phyloP scores from a whole-genome alignment of 495 filamentous ascomycete species.

The Staphylotrichum longicolle region DNA sequence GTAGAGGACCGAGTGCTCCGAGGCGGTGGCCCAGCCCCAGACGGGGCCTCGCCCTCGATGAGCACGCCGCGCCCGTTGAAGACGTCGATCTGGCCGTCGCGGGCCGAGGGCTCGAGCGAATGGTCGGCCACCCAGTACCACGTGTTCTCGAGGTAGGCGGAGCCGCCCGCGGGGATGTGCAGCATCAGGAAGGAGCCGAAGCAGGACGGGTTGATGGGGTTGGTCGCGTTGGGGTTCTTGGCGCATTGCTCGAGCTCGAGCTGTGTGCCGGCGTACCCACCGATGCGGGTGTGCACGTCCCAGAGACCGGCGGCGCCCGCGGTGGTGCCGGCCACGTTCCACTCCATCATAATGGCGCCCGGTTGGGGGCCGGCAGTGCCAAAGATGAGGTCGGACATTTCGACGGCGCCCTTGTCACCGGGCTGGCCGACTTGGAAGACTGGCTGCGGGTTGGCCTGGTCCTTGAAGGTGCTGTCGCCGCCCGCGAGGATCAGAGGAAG shows the following conservation, averaged over 20 bases:
- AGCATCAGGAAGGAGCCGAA: constrained; percentile 79
- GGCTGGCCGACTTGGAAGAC: constrained; percentile 76
- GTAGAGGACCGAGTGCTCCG: constrained; percentile 89
- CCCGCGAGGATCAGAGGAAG: constrained; percentile 87
- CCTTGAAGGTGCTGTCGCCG: constrained; percentile 62
- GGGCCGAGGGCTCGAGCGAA: constrained; percentile 73
- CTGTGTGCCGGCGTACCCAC: constrained; percentile 76
- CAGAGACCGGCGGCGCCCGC: constrained; percentile 78
- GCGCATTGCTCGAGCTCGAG: constrained; percentile 73
- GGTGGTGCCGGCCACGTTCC: constrained; percentile 70
- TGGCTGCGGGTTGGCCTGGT: constrained; percentile 65
- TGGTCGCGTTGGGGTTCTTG: constrained; percentile 62
- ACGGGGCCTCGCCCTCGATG: constrained; percentile 63
- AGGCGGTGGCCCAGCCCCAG: constrained; percentile 73
- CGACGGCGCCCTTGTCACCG: constrained; percentile 74
- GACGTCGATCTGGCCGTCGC: constrained; percentile 84
- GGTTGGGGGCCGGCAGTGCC: constrained; percentile 73
- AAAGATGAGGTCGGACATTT: constrained; percentile 83
- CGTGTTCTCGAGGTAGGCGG: constrained; percentile 82
- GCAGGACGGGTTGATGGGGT: constrained; percentile 55
- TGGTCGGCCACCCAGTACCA: constrained; percentile 98
- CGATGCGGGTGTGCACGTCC: constrained; percentile 88
- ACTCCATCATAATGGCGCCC: constrained; percentile 86
- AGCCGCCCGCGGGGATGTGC: constrained; percentile 68
- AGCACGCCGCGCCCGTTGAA: constrained; percentile 88